Evolutionary conservation across 352 stramenopile genomes (phyloP), one percentile per base, ranked within the genome.

Genomic region (Plasmopara muralis): DNA sequence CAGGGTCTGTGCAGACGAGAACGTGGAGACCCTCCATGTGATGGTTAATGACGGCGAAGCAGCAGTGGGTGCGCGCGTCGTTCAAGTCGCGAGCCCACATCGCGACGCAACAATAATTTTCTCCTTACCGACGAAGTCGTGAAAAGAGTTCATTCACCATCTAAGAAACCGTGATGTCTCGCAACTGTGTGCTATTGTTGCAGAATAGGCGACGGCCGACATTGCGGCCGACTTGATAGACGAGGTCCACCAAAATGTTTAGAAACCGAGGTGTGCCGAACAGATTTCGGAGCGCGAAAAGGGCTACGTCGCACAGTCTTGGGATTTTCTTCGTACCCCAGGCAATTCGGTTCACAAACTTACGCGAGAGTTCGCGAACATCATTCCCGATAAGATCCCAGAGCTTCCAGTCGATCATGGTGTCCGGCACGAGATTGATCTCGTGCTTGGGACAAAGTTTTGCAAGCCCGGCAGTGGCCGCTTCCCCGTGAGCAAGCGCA

Each of bases 321-420:
- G 28, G 30, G 29, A 40, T 3, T 13, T 14, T 0, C n/a, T 49
- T 8, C 29, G 31, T 16, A 9, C 28, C 5, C 44, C 43, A 2
- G 48, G 55, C 2, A 53, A 48, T 28, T 50, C 45, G 5, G 59
- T 60, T 1, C 47, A 62, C 38, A 14, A 46, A 0, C 34, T 46
- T 16, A 44, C 18, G 16, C 35, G 31, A 31, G 54, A 68, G 45
- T 64, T 39, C 44, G 14, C 14, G 12, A 50, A 64, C 31, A 12
- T 64, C 12, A 58, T 64, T 12, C 47, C 50, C 0, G 61, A 70
- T 10, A 48, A 61, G 38, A 53, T 64, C 10, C 65, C 51, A 1
- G 47, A 43, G 4, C 30, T 41, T 5, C 35, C 35, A 6, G 6
- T 10, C 6, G 35, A 41, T n/a, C 35, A 10, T n/a, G 35, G 35